Base-by-base conservation (phyloP, 305 asterid genomes). In the Fraxinus ornus region DNA sequence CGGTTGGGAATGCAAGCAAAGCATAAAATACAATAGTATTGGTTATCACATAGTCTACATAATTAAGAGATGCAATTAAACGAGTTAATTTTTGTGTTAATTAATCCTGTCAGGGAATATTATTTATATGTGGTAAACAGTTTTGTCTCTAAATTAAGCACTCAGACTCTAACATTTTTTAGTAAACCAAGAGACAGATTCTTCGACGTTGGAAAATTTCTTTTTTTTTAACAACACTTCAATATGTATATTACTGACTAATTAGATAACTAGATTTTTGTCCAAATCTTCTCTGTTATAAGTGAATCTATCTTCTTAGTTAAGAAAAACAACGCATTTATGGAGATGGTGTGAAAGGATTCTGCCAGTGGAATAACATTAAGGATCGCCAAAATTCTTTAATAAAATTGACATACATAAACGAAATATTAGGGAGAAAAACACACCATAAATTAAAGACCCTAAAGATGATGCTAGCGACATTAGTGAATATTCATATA, bases 401-500 rank as follows among this genome's bases (percentile, higher is more conserved):
- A 33, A 64, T 28, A 37, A 80, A 79, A 81, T 84, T 86, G 87
- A 39, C 85, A 32, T 84, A 82, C 79, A 79, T 49, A 24, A 79
- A 28, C 60, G 6, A 5, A 82, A 30, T 15, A n/a, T 70, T 82
- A 44, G 10, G 5, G 44, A 70, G 9, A 32, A 78, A 47, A 76
- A 5, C 44, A 21, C 78, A 71, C 77, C 66, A 57, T 64, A n/a
- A 74, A 17, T 68, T 60, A 84, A 41, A n/a, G 64, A 66, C 36
- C 0, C 74, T 22, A 66, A 76, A 71, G 81, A 86, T 26, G 84
- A 78, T 81, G 49, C 4, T 9, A 41, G 15, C 49, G 10, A 76
- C 86, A 80, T 78, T 79, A 79, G 88, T n/a, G n/a, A n/a, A n/a
- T 85, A 79, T 82, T 81, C 89, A 88, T 88, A 86, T 78, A 81